A percentile compares a stretch with the other conserved stretches of the same genome.
phyloP scores from a whole-genome alignment of 2,329 filamentous ascomycete species.

The Fusarium xylarioides region DNA sequence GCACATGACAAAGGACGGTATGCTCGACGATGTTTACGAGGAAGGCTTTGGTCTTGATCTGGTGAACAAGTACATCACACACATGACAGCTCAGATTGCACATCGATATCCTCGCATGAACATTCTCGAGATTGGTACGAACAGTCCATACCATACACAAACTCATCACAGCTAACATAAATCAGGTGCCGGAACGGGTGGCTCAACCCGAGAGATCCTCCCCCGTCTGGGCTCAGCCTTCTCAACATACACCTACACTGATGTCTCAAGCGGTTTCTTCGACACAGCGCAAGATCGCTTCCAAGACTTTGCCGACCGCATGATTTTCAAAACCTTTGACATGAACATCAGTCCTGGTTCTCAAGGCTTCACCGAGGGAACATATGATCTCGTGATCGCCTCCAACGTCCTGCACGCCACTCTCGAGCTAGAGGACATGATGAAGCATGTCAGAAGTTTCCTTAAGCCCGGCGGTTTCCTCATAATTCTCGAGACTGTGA shows the following conservation, averaged over 20 bases:
- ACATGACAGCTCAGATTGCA: neutral
- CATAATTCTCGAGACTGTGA: neutral
- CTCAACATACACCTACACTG: conserved; percentile 4
- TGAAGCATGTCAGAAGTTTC: neutral
- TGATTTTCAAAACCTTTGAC: neutral
- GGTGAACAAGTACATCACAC: neutral
- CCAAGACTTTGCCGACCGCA: neutral
- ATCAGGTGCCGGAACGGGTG: neutral
- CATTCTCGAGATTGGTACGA: neutral
- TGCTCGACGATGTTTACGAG: conserved; percentile 48
- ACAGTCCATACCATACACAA: too few species aligned
- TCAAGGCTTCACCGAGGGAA: neutral
- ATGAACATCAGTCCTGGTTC: neutral
- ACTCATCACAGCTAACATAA: too few species aligned
- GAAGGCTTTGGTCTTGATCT: neutral
- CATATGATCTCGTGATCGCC: neutral
- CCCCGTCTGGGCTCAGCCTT: neutral
- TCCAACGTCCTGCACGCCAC: neutral
- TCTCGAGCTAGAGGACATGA: neutral
- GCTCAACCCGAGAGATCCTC: neutral
- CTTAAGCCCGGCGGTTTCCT: neutral
- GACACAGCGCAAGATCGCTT: neutral
- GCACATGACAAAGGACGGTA: conserved; percentile 44
- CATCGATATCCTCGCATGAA: neutral
- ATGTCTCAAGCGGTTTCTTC: neutral